A percentile compares a stretch with the other conserved stretches of the same genome.
phyloP scores from a whole-genome alignment of 768 basidiomycete species.

The Auricularia sp. region DNA sequence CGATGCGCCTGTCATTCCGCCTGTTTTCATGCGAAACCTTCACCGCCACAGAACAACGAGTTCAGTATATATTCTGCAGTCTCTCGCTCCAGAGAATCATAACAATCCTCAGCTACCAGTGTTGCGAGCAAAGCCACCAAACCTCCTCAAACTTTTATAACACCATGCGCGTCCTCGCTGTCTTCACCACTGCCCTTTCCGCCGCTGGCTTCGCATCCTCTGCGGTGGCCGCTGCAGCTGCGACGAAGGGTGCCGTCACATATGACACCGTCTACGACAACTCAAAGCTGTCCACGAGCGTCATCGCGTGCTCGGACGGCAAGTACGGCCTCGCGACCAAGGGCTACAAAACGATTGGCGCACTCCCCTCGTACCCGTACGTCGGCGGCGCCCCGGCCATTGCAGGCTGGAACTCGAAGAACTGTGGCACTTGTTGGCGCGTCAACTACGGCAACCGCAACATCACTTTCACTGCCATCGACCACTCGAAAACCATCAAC shows the following conservation, averaged over 20 bases:
- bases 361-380: slow-evolving; percentile 28
- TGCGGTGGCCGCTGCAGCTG: too few species aligned
- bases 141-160: too few species aligned
- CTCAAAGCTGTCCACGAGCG: slow-evolving; percentile 15
- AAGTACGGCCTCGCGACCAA: slow-evolving; percentile 26
- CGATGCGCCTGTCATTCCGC: too few species aligned
- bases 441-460: slow-evolving; percentile 34
- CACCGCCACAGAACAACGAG: too few species aligned
- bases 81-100: too few species aligned
- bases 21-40: too few species aligned
- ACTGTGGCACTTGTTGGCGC: slow-evolving; percentile 24
- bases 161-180: slow-evolving; percentile 16
- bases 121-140: too few species aligned
- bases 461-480: slow-evolving; percentile 22
- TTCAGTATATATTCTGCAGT: too few species aligned
- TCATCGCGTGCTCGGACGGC: slow-evolving; percentile 31
- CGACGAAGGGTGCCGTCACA: slow-evolving; percentile 20
- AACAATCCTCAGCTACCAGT: too few species aligned
- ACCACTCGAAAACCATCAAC: slow-evolving; percentile 2
- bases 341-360: slow-evolving; percentile 28
- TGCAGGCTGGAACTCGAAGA: slow-evolving; percentile 15
- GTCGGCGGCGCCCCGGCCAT: slow-evolving; percentile 29
- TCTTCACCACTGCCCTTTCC: slow-evolving; percentile 13
- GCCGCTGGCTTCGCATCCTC: too few species aligned
- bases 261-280: slow-evolving; percentile 31